Conservation (phyloP, 2,329 filamentous ascomycete genomes). For the Colletotrichum liriopes region DNA sequence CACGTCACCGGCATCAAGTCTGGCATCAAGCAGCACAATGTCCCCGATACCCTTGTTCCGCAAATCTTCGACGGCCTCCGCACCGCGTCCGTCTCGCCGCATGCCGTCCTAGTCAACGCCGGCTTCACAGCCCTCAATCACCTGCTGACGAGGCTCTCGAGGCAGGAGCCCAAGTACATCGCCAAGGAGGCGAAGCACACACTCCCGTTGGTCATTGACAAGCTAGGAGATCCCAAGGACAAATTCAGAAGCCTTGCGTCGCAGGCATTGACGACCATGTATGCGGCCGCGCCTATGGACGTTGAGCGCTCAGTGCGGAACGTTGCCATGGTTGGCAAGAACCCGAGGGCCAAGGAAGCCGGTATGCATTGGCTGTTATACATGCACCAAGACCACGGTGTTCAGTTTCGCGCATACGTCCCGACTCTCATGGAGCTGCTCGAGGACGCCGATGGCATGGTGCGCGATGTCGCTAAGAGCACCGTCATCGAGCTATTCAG, state of each 20-base stretch:
- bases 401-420: constrained; percentile 89
- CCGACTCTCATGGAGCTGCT: constrained; percentile 87
- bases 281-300: constrained; percentile 77
- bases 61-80: constrained; percentile 88
- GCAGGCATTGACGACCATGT: constrained; percentile 84
- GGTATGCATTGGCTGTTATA: constrained; percentile 88
- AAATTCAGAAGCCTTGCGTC: constrained; percentile 83
- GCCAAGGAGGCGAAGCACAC: constrained; percentile 80
- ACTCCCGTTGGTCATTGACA: constrained; percentile 83
- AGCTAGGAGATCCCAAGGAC: constrained; percentile 90
- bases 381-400: constrained; percentile 85
- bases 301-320: constrained; percentile 87
- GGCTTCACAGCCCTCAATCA: constrained; percentile 92
- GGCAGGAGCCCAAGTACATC: constrained; percentile 85
- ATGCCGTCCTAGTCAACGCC: constrained; percentile 83
- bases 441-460: constrained; percentile 90
- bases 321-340: constrained; percentile 83
- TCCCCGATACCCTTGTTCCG: constrained; percentile 80
- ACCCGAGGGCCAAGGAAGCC: constrained; percentile 86
- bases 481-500: constrained; percentile 90
- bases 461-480: constrained; percentile 86
- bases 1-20: constrained; percentile 85
- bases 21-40: constrained; percentile 92
- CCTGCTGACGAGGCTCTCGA: constrained; percentile 86
- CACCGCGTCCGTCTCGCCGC: constrained; percentile 81